Conservation (phyloP, 495 filamentous ascomycete species). For the Xylaria telfairii region DNA sequence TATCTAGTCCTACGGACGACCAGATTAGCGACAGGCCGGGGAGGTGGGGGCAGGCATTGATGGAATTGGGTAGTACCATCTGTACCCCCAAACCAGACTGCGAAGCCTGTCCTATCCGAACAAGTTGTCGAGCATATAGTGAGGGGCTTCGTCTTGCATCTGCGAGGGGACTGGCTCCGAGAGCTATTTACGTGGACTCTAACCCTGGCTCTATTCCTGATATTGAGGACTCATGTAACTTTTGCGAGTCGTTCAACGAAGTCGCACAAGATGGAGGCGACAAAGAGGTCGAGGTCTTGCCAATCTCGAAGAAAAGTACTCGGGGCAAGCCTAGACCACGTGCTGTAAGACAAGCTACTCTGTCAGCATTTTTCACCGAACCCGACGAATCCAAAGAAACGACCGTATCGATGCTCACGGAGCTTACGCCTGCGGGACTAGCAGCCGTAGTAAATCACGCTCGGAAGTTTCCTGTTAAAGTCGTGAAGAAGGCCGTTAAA, state of each 20-base stretch:
- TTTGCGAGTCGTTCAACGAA: slow-evolving; percentile 46
- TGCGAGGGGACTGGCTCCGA: slow-evolving; percentile 27
- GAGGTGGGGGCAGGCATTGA: slow-evolving; percentile 54
- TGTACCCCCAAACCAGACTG: slow-evolving; percentile 56
- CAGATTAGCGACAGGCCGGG: slow-evolving; percentile 46
- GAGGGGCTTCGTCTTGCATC: slow-evolving; percentile 43
- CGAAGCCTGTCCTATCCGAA: slow-evolving; percentile 45
- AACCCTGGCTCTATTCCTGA: slow-evolving; percentile 28
- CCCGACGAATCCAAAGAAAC: slow-evolving; percentile 6
- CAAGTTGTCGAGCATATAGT: slow-evolving; percentile 49
- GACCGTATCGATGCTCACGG: slow-evolving; percentile 2
- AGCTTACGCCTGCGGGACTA: slow-evolving; percentile 28
- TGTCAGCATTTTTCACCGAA: slow-evolving; percentile 43
- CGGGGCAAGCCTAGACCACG: slow-evolving; percentile 27
- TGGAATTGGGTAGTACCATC: slow-evolving; percentile 56
- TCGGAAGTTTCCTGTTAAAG: slow-evolving; percentile 47
- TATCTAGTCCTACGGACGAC: neutral
- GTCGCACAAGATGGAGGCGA: slow-evolving; percentile 25
- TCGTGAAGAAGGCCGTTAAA: slow-evolving; percentile 48
- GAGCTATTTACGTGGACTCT: neutral
- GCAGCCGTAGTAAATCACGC: slow-evolving; percentile 45
- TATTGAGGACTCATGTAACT: slow-evolving; percentile 49
- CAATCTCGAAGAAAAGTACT: slow-evolving; percentile 10
- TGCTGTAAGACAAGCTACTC: slow-evolving; percentile 22
- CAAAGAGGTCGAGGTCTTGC: neutral